Conservation (phyloP, 1,284 basidiomycete species). For the Heimioporus retisporus region DNA sequence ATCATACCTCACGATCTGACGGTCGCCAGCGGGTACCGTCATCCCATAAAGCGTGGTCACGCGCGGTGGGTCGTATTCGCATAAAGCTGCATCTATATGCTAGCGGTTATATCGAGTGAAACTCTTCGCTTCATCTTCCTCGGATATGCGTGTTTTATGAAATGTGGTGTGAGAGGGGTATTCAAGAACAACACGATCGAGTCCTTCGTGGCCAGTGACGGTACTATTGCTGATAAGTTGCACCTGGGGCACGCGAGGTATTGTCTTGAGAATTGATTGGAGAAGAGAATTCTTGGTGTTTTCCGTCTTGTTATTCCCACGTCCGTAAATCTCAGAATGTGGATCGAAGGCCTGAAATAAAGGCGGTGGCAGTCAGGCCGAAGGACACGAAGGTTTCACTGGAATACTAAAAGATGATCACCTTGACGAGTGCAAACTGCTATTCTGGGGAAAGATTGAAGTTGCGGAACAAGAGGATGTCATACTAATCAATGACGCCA, state of each 20-base stretch:
- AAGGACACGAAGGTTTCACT: too few species aligned
- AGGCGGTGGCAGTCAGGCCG: too few species aligned
- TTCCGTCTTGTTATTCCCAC: constrained; percentile 87
- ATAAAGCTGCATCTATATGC: constrained; percentile 96
- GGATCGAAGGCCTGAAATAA: constrained; percentile 75
- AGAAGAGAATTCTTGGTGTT: constrained; percentile 79
- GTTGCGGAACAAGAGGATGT: constrained; percentile 80
- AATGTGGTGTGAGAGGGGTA: constrained; percentile 92
- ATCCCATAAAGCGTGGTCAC: constrained; percentile 93
- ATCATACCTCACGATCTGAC: constrained; percentile 85
- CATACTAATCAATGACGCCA: constrained; percentile 60
- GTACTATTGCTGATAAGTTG: constrained; percentile 87
- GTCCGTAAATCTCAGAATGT: constrained; percentile 77
- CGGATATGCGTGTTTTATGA: constrained; percentile 85
- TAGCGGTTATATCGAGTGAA: constrained; percentile 91
- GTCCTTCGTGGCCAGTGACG: constrained; percentile 82
- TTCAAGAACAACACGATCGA: constrained; percentile 75
- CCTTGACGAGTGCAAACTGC: constrained; percentile 88
- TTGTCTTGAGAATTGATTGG: constrained; percentile 89
- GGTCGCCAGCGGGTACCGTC: constrained; percentile 73
- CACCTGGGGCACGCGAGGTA: constrained; percentile 87
- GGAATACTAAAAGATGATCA: constrained; percentile 31
- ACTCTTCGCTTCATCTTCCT: constrained; percentile 82
- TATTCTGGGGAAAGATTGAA: constrained; percentile 80
- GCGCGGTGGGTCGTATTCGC: constrained; percentile 87